Conservation (phyloP, 495 filamentous ascomycete species). For the Collariella sp. region DNA sequence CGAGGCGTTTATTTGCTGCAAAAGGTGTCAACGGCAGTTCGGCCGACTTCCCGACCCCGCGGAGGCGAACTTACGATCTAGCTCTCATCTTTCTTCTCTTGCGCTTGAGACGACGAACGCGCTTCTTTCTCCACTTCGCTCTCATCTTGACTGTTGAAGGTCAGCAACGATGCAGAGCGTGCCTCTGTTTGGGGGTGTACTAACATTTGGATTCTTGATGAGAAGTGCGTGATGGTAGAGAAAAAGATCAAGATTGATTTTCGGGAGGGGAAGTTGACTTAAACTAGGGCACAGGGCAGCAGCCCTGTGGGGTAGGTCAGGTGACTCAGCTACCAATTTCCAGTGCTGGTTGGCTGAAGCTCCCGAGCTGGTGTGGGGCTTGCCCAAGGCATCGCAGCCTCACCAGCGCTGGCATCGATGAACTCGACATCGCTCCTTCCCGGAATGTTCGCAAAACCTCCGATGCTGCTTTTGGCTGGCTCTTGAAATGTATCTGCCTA, state of each 20-base stretch:
- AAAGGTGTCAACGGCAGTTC: conserved; percentile 24
- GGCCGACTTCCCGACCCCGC: conserved; percentile 6
- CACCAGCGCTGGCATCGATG: not conserved
- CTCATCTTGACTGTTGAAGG: conserved; percentile 62
- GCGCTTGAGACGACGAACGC: conserved; percentile 92
- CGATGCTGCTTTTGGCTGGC: too few relatives aligned
- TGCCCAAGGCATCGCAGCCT: not conserved
- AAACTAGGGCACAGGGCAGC: conserved; percentile 27
- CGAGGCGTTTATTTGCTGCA: conserved; percentile 62
- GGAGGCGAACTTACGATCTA: conserved; percentile 57
- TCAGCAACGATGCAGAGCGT: conserved; percentile 7
- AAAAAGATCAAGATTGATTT: conserved; percentile 21
- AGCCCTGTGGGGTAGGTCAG: conserved; percentile 31
- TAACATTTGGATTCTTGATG: conserved; percentile 24
- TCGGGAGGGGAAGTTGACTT: conserved; percentile 24
- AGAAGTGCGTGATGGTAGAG: conserved; percentile 25
- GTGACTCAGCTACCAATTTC: conserved; percentile 13
- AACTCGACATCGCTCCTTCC: not conserved
- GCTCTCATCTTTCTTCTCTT: conserved; percentile 99
- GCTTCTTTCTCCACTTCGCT: conserved; percentile 99
- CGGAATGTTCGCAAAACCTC: not conserved
- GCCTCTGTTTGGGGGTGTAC: conserved; percentile 6
- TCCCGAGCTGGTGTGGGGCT: not conserved
- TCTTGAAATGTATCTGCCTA: not conserved
- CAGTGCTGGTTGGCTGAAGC: conserved; percentile 9